Evolutionary conservation across 2,329 filamentous ascomycete genomes (phyloP), one percentile per base, ranked within the genome.

Genomic region (Colletotrichum kahawae): DNA sequence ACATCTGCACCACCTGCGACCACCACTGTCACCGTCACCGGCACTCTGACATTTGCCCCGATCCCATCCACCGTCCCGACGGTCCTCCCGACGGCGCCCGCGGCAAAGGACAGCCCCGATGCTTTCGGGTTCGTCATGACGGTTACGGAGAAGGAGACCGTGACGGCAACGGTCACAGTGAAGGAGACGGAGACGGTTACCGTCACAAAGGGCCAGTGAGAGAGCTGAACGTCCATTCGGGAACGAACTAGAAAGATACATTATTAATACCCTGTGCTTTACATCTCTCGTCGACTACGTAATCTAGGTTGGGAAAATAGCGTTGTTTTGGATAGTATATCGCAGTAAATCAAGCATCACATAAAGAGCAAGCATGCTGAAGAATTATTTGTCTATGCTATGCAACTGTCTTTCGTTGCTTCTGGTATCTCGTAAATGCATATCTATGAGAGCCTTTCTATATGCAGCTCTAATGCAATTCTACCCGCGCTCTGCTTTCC

Each of bases 111-210:
- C 21, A 65, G 43, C n/a, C 43, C 71, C 13, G 18, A 33, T 24
- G 27, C 16, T 21, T 31, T 29, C 3, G 56, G 8, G 16, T 48
- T 54, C 27, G 82, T 85, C 38, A 84, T 84, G 33, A 85, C 84
- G 6, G 82, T 85, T 4, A 86, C 85, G 6, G 78, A 83, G 51
- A 76, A 68, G 57, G 75, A 78, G 71, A 75, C 70, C 5, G 67
- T 77, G 16, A 78, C 77, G 4, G 79, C 79, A 16, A 77, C 76
- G 8, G 60, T 56, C 43, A 86, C 85, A 10, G 78, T 82, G 56
- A 77, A 65, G 48, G 77, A 78, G 63, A 67, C 60, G 16, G 69
- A 74, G 43, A 78, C 75, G 14, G 60, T 78, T 14, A 76, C 77
- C 3, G 79, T 79, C 27, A 76, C 74, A 5, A 67, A 66, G 31